phyloP scores from a whole-genome alignment of 202 grass and related monocot species.

The Panicum virgatum region DNA sequence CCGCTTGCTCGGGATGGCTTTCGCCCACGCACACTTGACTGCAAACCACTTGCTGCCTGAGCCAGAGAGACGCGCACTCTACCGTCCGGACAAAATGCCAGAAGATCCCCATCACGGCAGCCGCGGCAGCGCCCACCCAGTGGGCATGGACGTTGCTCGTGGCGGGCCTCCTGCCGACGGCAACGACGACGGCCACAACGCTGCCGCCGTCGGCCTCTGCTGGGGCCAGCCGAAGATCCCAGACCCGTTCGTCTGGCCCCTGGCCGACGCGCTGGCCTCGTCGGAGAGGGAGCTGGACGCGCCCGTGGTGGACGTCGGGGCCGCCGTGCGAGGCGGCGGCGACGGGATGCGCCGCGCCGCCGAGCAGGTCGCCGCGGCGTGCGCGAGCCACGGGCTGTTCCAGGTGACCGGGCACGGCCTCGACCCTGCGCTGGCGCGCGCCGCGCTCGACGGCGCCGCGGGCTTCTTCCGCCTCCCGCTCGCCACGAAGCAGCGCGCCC shows the following conservation, averaged over 20 bases:
- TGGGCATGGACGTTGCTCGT: slow-evolving; percentile 2
- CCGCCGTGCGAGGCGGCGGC: slow-evolving; percentile 30
- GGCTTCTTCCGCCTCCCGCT: slow-evolving; percentile 70
- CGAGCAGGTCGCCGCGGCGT: slow-evolving; percentile 38
- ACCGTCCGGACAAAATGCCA: not conserved
- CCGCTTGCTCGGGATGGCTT: not conserved
- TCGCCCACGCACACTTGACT: not conserved
- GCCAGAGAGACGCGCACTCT: not conserved
- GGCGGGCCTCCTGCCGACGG: not conserved
- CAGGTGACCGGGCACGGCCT: slow-evolving; percentile 67
- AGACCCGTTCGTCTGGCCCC: slow-evolving; percentile 62
- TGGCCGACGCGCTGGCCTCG: slow-evolving; percentile 17
- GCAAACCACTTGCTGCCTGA: not conserved
- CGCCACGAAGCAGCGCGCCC: slow-evolving; percentile 48
- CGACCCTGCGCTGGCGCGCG: slow-evolving; percentile 26
- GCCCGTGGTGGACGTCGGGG: slow-evolving; percentile 59
- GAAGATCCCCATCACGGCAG: not conserved
- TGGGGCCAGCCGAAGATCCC: slow-evolving; percentile 60
- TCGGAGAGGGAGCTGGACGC: slow-evolving; percentile 45
- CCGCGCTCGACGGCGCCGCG: slow-evolving; percentile 58
- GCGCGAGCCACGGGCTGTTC: slow-evolving; percentile 75
- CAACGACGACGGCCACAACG: not conserved
- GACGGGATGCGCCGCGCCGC: slow-evolving; percentile 36
- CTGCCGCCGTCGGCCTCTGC: not conserved
- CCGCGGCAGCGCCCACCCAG: not conserved